Percentiles rank a stretch among this genome's conserved stretches.
These are phyloP conservation scores for Symbiodinium natans DNA, from an alignment of 73 alveolate species.

Conservation along the genomic window DNA sequence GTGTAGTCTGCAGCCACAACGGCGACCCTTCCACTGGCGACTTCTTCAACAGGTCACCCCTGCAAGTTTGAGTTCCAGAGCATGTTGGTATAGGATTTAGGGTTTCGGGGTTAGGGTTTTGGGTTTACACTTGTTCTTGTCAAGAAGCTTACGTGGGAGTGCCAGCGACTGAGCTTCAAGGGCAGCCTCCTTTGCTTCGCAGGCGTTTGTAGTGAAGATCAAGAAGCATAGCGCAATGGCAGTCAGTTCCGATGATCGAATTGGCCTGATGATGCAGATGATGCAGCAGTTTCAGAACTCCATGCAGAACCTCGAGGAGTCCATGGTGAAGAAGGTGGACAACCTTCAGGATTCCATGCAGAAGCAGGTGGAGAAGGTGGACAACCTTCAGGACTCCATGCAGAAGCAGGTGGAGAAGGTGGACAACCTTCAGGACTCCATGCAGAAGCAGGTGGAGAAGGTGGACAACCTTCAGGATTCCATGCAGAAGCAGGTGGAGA, in stretches of 20 bases:
- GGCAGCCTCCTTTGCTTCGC: neutral
- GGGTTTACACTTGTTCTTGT: neutral
- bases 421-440: neutral
- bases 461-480: neutral
- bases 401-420: neutral
- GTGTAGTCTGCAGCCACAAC: too few species aligned
- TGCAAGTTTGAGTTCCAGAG: neutral
- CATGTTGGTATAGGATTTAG: neutral
- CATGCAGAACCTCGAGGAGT: neutral
- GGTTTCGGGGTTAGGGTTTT: neutral
- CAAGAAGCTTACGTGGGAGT: neutral
- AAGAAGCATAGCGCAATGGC: neutral
- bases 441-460: too few species aligned
- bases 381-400: neutral
- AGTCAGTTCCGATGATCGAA: neutral
- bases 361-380: neutral
- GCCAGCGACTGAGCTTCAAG: neutral
- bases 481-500: neutral
- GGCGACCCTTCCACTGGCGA: too few species aligned
- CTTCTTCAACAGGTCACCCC: neutral
- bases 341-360: too few species aligned
- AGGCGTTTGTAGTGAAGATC: neutral
- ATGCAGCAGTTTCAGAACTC: neutral
- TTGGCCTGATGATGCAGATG: neutral
- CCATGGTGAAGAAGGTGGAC: neutral